These are phyloP conservation scores for Gracilaria vermiculophylla DNA, from an alignment of 23 red algal genomes.

Conservation along the genomic window DNA sequence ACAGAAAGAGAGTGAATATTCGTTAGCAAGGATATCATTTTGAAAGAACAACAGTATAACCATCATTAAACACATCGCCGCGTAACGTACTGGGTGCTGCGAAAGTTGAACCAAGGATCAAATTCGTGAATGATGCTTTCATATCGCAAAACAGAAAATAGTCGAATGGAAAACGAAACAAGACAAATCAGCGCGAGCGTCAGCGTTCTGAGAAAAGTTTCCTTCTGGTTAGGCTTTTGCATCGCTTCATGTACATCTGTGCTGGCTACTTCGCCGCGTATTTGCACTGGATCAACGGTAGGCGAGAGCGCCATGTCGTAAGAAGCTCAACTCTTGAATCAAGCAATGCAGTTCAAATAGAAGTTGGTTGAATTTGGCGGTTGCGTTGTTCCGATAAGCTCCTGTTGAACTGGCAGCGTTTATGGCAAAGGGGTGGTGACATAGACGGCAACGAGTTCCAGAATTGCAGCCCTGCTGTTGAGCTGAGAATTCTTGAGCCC, in stretches of 20 bases:
- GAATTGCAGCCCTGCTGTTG: no score
- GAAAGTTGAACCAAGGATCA: conserved; percentile 99
- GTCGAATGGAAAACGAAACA: conserved; percentile 83
- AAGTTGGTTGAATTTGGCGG: not conserved
- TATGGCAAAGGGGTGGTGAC: not conserved
- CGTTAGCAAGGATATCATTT: not conserved
- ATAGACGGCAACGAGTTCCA: no score
- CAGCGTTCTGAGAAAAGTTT: conserved; percentile 66
- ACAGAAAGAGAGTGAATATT: not conserved
- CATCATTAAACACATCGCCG: not conserved
- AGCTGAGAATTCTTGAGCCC: no score
- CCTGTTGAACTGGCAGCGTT: not conserved
- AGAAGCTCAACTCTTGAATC: not conserved
- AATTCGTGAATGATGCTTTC: conserved; percentile 99
- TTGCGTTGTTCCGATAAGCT: not conserved
- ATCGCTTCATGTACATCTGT: not conserved
- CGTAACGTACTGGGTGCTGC: conserved; percentile 72
- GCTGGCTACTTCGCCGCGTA: not conserved
- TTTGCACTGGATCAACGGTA: not conserved
- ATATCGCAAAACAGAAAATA: conserved; percentile 95
- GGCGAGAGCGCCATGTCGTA: not conserved
- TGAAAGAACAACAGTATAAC: not conserved
- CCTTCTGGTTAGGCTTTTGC: conserved; percentile 22
- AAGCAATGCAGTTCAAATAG: not conserved
- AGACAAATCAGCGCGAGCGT: conserved; percentile 67